Evolutionary conservation across 2,329 filamentous ascomycete species (phyloP).

Genomic region (Zelopaecilomyces penicillatus): DNA sequence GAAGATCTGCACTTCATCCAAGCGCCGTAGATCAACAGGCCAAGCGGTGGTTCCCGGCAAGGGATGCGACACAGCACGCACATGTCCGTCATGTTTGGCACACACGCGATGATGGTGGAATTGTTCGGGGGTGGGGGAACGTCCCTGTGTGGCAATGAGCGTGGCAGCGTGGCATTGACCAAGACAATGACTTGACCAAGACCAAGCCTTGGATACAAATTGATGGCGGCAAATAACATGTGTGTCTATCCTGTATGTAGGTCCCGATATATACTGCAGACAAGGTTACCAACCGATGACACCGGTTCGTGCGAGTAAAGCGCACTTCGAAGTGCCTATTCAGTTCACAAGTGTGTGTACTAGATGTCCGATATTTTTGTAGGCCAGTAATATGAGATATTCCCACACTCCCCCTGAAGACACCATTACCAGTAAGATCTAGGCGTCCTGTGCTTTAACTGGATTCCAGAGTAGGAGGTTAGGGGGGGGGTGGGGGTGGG

Average conservation of each 20-base stretch:
- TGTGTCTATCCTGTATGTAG: neutral
- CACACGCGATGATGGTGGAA: neutral
- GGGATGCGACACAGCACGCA: constrained; percentile 6
- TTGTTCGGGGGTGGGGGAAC: neutral
- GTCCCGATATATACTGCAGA: no score
- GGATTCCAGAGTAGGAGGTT: no score
- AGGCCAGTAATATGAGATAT: no score
- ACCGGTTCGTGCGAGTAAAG: no score
- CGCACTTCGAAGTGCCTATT: no score
- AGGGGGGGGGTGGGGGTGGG: no score
- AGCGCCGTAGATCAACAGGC: constrained; percentile 8
- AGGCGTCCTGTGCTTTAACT: no score
- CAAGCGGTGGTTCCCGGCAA: constrained; percentile 3
- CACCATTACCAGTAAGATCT: no score
- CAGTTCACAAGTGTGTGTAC: no score
- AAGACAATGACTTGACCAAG: neutral
- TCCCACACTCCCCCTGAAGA: no score
- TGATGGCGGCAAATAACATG: neutral
- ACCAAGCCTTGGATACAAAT: neutral
- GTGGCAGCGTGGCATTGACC: neutral
- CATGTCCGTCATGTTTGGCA: neutral
- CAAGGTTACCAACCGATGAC: no score
- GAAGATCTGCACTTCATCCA: constrained; percentile 8
- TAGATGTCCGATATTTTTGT: no score
- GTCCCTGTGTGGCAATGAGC: neutral